A percentile compares a stretch with the other conserved stretches of the same genome.
Conservation (phyloP, 768 basidiomycete species). For the Russula ochroleuca region DNA sequence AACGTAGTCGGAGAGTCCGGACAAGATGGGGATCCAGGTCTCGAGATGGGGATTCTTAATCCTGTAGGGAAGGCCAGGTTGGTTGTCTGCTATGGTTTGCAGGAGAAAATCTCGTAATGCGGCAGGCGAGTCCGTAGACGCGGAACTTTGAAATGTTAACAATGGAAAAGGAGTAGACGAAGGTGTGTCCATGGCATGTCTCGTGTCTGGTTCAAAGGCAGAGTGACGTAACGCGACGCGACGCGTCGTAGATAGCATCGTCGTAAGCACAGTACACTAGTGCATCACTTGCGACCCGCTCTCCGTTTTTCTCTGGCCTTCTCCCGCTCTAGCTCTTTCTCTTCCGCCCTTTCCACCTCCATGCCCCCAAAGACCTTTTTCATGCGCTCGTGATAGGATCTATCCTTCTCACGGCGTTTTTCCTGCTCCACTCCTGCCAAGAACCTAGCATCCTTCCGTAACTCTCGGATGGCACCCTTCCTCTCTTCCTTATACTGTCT, state of each 20-base stretch:
- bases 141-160: constrained; percentile 23
- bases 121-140: constrained; percentile 21
- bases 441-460: constrained; percentile 94
- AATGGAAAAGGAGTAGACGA: constrained; percentile 26
- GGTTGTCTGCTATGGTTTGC: constrained; percentile 24
- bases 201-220: constrained; percentile 6
- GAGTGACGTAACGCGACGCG: constrained; percentile 13
- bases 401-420: constrained; percentile 82
- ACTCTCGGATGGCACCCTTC: constrained; percentile 94
- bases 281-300: constrained; percentile 62
- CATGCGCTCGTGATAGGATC: constrained; percentile 74
- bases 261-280: background rate
- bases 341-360: constrained; percentile 87
- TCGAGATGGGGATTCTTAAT: constrained; percentile 34
- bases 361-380: constrained; percentile 71
- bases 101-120: constrained; percentile 27
- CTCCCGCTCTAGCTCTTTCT: constrained; percentile 87
- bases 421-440: constrained; percentile 83
- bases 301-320: constrained; percentile 73
- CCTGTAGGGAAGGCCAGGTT: constrained; percentile 11
- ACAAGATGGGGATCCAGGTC: constrained; percentile 49
- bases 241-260: background rate
- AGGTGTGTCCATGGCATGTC: constrained; percentile 19
- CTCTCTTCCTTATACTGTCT: constrained; percentile 90
- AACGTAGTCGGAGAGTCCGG: constrained; percentile 45